phyloP scores from a whole-genome alignment of 345 rosid species.

The Erucastrum elatum region DNA sequence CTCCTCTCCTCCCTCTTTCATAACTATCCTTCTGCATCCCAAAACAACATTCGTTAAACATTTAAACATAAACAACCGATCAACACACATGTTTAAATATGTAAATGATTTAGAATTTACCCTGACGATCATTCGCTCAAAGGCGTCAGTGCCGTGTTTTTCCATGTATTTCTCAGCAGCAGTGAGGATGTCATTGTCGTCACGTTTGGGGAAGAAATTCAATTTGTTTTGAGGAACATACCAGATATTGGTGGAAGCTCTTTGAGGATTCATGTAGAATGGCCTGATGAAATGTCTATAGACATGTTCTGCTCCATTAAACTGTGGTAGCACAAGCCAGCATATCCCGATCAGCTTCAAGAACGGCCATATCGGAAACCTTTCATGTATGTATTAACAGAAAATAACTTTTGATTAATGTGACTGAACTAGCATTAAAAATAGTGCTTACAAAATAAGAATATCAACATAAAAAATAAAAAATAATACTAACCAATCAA shows the following conservation, averaged over 20 bases:
- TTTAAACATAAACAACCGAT: neutral
- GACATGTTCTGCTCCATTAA: conserved; percentile 89
- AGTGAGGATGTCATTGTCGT: conserved; percentile 63
- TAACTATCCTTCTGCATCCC: conserved; percentile 66
- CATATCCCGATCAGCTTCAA: conserved; percentile 75
- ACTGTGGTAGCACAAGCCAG: conserved; percentile 92
- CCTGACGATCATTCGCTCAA: conserved; percentile 76
- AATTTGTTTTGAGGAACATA: conserved; percentile 82
- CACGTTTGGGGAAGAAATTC: conserved; percentile 52
- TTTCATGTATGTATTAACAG: conserved; percentile 16
- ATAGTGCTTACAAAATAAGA: neutral
- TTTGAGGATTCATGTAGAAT: conserved; percentile 66
- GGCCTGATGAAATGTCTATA: conserved; percentile 84
- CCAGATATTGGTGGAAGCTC: conserved; percentile 74
- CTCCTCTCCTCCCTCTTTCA: conserved; percentile 54
- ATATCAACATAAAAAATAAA: neutral
- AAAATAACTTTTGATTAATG: neutral
- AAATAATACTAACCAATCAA: conserved; percentile 64
- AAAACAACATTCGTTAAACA: neutral
- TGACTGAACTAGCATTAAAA: neutral
- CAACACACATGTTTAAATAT: neutral
- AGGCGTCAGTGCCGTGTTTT: conserved; percentile 79
- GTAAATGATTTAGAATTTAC: conserved; percentile 35
- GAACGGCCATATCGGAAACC: conserved; percentile 92
- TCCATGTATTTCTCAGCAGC: conserved; percentile 85